Evolutionary conservation across 495 filamentous ascomycete species (phyloP), one percentile per base, ranked within the genome.

Genomic region (Lophium mytilinum): DNA sequence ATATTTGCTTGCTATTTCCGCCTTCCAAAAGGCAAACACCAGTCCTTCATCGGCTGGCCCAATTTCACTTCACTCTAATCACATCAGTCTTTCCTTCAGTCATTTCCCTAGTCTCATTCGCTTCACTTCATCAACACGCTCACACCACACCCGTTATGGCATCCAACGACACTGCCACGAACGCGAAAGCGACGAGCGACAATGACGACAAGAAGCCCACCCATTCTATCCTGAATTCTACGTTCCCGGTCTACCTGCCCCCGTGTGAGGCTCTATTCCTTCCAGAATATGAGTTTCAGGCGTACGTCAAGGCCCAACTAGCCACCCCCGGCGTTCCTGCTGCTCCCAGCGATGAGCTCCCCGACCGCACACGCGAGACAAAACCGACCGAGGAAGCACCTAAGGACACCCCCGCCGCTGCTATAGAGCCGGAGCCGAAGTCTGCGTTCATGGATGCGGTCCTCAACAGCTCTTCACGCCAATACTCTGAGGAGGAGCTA

Each of bases 201-300:
- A 30, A 30, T 6, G 24, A 3, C 24, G 24, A 30, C 2, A 30
- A 41, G 17, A 41, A 41, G 11, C 3, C 39, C 11, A 17, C 39
- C 39, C 63, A 68, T 49, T 61, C 56, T 18, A 39, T 65, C 42
- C 15, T 77, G 53, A 66, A 72, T 41, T 69, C 69, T 14, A 69
- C 63, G 9, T 71, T 66, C 52, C 74, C 72, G 6, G 71, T 76
- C 36, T 56, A 68, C 4, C 64, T 75, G 11, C 74, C 75, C 19
- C 24, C 59, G 9, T 53, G 67, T 21, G 56, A 64, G 1, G 70
- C 68, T 33, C 67, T 76, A 21, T 61, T 59, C 24, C 34, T 72
- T 1, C 46, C 65, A 3, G 59, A 63, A 0, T 36, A 47, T 17
- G 66, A 68, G 5, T 77, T 74, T 42, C 58, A 68, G 15, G 46